Conservation (phyloP, 169 alveolate species). For the Amoebophrya sp. region DNA sequence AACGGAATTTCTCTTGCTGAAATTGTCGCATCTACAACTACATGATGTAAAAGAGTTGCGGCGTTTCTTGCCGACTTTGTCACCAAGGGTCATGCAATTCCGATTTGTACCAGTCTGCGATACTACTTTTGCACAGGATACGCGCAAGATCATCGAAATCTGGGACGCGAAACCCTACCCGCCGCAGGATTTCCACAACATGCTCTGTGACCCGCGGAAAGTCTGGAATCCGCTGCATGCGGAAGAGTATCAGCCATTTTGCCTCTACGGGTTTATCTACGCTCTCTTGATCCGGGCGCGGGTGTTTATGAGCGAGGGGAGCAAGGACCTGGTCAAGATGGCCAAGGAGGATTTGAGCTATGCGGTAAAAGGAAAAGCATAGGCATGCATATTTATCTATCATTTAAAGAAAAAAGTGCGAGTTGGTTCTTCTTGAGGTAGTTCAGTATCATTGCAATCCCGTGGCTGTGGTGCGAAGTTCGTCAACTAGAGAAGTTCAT, state of each 20-base stretch:
- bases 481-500: too few relatives aligned
- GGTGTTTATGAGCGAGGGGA: background rate
- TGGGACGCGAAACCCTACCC: constrained; percentile 19
- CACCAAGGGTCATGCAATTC: background rate
- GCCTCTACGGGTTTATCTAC: constrained; percentile 20
- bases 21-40: too few relatives aligned
- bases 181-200: background rate
- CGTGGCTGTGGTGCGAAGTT: too few relatives aligned
- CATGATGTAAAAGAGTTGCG: too few relatives aligned
- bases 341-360: constrained; percentile 12
- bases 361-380: too few relatives aligned
- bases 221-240: background rate
- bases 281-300: constrained; percentile 26
- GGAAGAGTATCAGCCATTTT: background rate
- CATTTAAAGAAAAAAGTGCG: too few relatives aligned
- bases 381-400: too few relatives aligned
- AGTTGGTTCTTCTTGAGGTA: too few relatives aligned
- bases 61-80: too few relatives aligned
- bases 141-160: background rate
- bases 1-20: background rate
- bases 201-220: background rate
- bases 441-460: too few relatives aligned
- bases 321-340: background rate
- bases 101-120: constrained; percentile 1
- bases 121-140: too few relatives aligned